phyloP scores from a whole-genome alignment of 1,284 basidiomycete genomes.

The Cerrena zonata region DNA sequence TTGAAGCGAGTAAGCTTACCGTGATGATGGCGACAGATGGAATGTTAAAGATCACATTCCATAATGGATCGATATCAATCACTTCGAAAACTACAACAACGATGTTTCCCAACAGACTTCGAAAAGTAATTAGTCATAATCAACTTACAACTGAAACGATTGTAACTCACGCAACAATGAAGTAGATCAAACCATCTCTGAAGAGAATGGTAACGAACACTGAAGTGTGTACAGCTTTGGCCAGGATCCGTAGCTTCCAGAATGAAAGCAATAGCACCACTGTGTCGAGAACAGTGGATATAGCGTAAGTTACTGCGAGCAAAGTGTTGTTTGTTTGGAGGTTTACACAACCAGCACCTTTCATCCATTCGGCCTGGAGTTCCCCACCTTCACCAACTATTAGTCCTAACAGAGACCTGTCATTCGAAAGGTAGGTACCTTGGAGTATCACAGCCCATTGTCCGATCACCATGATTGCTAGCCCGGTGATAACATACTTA shows the following conservation, averaged over 20 bases:
- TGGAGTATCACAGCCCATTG: neutral
- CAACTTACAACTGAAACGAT: neutral
- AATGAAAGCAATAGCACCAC: neutral
- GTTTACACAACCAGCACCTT: neutral
- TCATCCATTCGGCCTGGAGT: neutral
- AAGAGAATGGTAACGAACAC: neutral
- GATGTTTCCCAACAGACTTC: neutral
- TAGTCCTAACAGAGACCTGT: too few relatives aligned
- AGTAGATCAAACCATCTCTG: slow-evolving; percentile 4
- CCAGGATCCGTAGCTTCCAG: neutral
- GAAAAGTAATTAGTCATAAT: neutral
- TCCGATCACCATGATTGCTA: slow-evolving; percentile 1
- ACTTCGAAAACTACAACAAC: neutral
- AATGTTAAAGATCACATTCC: neutral
- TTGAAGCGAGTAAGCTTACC: neutral
- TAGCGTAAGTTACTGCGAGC: neutral
- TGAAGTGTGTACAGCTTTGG: neutral
- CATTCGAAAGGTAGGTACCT: slow-evolving; percentile 1
- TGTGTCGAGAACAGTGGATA: neutral
- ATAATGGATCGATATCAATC: neutral
- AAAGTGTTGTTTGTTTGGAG: neutral
- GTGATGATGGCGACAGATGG: neutral
- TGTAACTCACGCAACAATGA: neutral
- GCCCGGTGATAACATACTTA: neutral
- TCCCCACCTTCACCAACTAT: too few relatives aligned